Conservation (phyloP, 1,284 basidiomycete genomes). For the Apiotrichum porosum region DNA sequence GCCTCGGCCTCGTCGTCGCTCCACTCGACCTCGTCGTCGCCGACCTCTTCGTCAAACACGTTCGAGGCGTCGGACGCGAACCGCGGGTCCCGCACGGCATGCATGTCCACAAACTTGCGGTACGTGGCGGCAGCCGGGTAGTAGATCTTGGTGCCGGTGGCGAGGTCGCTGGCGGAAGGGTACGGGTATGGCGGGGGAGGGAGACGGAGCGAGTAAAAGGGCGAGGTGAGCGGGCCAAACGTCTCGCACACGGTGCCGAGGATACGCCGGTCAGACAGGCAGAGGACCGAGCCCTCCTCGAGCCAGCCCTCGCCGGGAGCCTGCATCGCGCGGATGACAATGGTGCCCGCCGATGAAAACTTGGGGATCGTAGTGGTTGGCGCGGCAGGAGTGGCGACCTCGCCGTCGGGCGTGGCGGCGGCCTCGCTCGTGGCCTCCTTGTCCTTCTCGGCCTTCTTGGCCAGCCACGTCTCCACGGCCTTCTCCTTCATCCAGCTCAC, state of each 20-base stretch:
- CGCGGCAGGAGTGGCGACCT: neutral
- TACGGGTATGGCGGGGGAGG: slow-evolving; percentile 45
- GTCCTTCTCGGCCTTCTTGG: slow-evolving; percentile 11
- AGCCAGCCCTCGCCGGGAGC: slow-evolving; percentile 42
- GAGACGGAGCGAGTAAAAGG: slow-evolving; percentile 51
- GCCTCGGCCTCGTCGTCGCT: slow-evolving; percentile 56
- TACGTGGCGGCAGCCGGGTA: slow-evolving; percentile 48
- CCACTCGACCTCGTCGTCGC: slow-evolving; percentile 55
- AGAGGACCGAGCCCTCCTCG: slow-evolving; percentile 53
- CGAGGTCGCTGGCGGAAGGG: slow-evolving; percentile 24
- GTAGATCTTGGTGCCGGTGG: slow-evolving; percentile 42
- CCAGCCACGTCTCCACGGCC: slow-evolving; percentile 37
- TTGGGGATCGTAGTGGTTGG: slow-evolving; percentile 14
- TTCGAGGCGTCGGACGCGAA: slow-evolving; percentile 55
- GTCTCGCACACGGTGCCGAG: slow-evolving; percentile 55
- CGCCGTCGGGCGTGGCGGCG: neutral
- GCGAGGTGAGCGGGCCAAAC: slow-evolving; percentile 54
- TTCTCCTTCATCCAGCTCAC: slow-evolving; percentile 47
- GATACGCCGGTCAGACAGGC: slow-evolving; percentile 52
- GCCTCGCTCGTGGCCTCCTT: neutral
- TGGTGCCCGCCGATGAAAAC: slow-evolving; percentile 46
- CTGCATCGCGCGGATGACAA: slow-evolving; percentile 48
- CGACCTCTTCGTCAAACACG: slow-evolving; percentile 55
- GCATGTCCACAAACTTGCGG: slow-evolving; percentile 51
- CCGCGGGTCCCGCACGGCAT: slow-evolving; percentile 48